Evolutionary conservation across 78 protist genomes (phyloP), one percentile per base, ranked within the genome.

Genomic region (Dictyostelium intermedium): DNA sequence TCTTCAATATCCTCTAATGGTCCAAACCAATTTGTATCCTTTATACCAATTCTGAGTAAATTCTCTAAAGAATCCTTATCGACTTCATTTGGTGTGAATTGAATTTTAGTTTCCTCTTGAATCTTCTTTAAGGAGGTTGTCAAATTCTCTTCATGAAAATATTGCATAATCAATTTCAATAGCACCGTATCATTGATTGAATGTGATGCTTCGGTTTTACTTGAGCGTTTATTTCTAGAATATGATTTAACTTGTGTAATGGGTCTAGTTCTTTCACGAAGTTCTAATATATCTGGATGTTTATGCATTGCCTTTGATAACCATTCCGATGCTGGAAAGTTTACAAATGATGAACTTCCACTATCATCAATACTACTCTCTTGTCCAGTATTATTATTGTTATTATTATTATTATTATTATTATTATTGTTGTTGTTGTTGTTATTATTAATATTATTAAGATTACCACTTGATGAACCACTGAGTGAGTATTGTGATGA

Each of bases 231-330:
- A 27, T 82, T 72, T 74, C 96, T 81, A 45, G 92, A 92, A 35
- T 61, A 86, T 69, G 96, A 86, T 78, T 92, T 86, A 18, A 20
- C 27, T 23, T 83, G 56, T n/a, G 69, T 69, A 25, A 92, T 66
- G 50, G 96, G 96, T 78, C 96, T 73, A 0, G 86, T 83, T 30
- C 96, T 9, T 77, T 92, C 96, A 41, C 92, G 69, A n/a, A 92
- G 47, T 27, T 92, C 96, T n/a, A 92, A 92, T 25, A 92, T 73
- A 92, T 92, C 91, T 32, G 96, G 87, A 84, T 92, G 96, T 18
- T 83, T 66, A 45, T 86, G 76, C 96, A 92, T 92, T 13, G 82
- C 92, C 25, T 87, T 72, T 10, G 86, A 41, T 70, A 84, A 18
- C 96, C 96, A 92, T 92, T 92, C 96, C 10, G 37, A 79, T 27